Conservation (phyloP, 352 stramenopile genomes). For the Elongisporangium undulatum region DNA sequence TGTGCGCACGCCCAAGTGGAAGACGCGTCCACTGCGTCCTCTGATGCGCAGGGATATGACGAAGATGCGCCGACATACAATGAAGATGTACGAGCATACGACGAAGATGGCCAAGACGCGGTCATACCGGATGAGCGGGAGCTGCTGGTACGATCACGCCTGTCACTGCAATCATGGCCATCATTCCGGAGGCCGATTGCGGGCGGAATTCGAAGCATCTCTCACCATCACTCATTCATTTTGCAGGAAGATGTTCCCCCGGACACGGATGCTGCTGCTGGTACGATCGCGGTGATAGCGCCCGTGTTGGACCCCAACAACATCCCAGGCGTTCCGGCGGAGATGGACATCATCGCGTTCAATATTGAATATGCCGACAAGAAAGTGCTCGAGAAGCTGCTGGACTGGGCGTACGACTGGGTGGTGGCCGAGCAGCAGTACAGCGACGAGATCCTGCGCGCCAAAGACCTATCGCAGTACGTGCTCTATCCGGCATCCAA, state of each 20-base stretch:
- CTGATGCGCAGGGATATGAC: background rate
- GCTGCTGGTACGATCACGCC: background rate
- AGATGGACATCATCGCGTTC: slow-evolving; percentile 49
- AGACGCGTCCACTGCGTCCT: background rate
- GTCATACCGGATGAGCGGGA: background rate
- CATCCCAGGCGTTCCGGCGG: background rate
- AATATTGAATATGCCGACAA: slow-evolving; percentile 51
- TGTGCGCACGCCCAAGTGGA: background rate
- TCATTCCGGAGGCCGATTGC: background rate
- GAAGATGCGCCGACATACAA: background rate
- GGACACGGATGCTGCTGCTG: background rate
- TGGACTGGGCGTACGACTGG: slow-evolving; percentile 65
- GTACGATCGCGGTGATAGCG: background rate
- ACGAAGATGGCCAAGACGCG: background rate
- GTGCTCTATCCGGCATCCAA: slow-evolving; percentile 1
- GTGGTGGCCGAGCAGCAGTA: slow-evolving; percentile 29
- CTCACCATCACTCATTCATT: background rate
- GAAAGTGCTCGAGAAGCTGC: slow-evolving; percentile 36
- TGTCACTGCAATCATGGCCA: background rate
- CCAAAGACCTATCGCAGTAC: slow-evolving; percentile 6
- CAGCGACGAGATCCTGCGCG: slow-evolving; percentile 31
- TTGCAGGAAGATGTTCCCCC: background rate
- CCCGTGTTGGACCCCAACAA: background rate
- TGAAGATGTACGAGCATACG: background rate
- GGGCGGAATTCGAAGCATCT: background rate